phyloP scores from a whole-genome alignment of 1,139 yeast genomes.

The Suhomyces bribrorum region DNA sequence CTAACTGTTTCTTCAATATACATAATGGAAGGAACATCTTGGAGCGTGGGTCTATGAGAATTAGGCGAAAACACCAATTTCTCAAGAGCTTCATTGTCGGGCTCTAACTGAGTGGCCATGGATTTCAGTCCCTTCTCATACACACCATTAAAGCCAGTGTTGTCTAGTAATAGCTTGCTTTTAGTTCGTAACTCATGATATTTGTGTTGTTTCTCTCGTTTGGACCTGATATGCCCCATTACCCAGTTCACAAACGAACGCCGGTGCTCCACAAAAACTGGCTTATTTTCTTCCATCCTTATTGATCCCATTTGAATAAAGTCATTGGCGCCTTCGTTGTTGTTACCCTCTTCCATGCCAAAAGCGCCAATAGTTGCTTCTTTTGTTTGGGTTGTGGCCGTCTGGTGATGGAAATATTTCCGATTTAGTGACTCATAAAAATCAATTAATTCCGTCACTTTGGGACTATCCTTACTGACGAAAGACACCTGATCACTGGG shows the following conservation, averaged over 20 bases:
- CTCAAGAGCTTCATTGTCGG: constrained; percentile 1
- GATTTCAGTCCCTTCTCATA: too few species aligned
- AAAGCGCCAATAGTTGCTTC: background rate
- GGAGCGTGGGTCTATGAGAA: constrained; percentile 24
- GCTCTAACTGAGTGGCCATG: background rate
- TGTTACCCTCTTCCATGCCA: background rate
- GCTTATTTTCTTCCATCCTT: too few species aligned
- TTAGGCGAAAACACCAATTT: constrained; percentile 27
- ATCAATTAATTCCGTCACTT: background rate
- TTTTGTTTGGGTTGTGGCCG: too few species aligned
- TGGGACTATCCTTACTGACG: background rate
- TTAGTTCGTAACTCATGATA: too few species aligned
- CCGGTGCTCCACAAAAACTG: background rate
- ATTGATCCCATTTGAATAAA: too few species aligned
- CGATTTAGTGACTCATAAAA: constrained; percentile 2
- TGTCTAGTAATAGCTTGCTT: too few species aligned
- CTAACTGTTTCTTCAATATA: constrained; percentile 11
- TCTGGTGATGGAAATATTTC: background rate
- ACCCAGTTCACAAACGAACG: background rate
- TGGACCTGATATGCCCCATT: background rate
- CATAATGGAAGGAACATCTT: constrained; percentile 27
- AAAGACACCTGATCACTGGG: constrained; percentile 5
- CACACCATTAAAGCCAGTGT: too few species aligned
- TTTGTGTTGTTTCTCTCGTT: too few species aligned
- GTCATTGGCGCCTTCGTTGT: too few species aligned